These are phyloP conservation scores for Glycine soja DNA, from an alignment of 306 rosid genomes.

Conservation along the genomic window DNA sequence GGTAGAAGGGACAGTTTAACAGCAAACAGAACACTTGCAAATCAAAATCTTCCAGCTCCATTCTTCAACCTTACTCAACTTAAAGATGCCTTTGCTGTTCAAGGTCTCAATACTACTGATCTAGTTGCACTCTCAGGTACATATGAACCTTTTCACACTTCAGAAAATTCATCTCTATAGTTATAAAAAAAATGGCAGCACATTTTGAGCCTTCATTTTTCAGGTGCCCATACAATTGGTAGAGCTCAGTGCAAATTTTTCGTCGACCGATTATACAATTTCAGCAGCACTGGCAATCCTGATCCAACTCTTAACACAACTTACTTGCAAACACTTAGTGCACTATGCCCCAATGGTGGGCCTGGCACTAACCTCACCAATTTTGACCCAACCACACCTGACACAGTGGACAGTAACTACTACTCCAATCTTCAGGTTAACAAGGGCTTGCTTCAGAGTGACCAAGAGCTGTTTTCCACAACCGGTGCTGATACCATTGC, in stretches of 20 bases:
- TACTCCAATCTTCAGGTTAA: slow-evolving; percentile 43
- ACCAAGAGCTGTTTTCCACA: slow-evolving; percentile 53
- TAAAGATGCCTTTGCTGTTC: neutral
- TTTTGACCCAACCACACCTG: slow-evolving; percentile 47
- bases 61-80: slow-evolving; percentile 10
- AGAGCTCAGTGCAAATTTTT: slow-evolving; percentile 32
- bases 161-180: neutral
- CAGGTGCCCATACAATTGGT: slow-evolving; percentile 58
- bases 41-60: slow-evolving; percentile 51
- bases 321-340: neutral
- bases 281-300: slow-evolving; percentile 44
- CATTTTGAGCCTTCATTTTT: neutral
- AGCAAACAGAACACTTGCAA: slow-evolving; percentile 49
- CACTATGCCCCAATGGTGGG: slow-evolving; percentile 43
- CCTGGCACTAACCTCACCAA: slow-evolving; percentile 6
- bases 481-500: slow-evolving; percentile 38
- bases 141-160: neutral
- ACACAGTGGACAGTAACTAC: slow-evolving; percentile 45
- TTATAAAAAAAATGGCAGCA: neutral
- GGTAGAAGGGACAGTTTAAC: slow-evolving; percentile 65
- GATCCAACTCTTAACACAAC: slow-evolving; percentile 51
- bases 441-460: slow-evolving; percentile 51
- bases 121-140: slow-evolving; percentile 70
- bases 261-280: slow-evolving; percentile 37
- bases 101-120: slow-evolving; percentile 58